Conservation (phyloP, 2,329 filamentous ascomycete genomes). For the Botryosphaeria agaves region DNA sequence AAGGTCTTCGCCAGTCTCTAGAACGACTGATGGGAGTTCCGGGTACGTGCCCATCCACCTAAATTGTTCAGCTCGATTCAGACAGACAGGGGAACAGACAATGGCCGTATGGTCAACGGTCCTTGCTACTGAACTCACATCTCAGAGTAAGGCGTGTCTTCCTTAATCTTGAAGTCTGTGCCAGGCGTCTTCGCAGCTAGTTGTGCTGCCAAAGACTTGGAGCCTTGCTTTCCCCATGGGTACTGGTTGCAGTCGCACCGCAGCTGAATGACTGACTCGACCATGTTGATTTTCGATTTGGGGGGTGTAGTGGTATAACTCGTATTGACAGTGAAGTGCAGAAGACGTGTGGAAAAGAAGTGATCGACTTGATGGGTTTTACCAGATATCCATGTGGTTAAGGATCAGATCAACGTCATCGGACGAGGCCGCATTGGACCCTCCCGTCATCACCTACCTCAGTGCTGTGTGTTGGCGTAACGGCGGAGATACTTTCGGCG, state of each 20-base stretch:
- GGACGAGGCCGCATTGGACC: too few species aligned
- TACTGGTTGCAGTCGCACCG: constrained; percentile 43
- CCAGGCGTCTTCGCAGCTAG: constrained; percentile 49
- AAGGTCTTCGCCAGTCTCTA: constrained; percentile 45
- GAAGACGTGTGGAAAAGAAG: neutral
- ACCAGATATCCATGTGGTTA: too few species aligned
- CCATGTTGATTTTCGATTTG: too few species aligned
- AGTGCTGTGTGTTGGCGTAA: too few species aligned
- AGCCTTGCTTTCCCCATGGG: constrained; percentile 53
- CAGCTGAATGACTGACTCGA: constrained; percentile 34
- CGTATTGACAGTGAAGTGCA: neutral
- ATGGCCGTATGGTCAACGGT: neutral
- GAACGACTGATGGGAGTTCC: constrained; percentile 45
- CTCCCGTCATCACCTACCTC: too few species aligned
- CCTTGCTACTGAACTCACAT: constrained; percentile 26
- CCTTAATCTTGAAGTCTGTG: constrained; percentile 44
- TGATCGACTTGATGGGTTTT: neutral
- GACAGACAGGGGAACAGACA: constrained; percentile 1
- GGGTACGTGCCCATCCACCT: constrained; percentile 65
- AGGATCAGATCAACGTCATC: too few species aligned
- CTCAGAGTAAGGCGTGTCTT: constrained; percentile 45
- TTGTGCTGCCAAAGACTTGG: constrained; percentile 45
- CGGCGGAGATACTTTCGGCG: too few species aligned
- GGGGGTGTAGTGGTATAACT: too few species aligned
- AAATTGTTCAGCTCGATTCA: too few species aligned